Base-by-base conservation (phyloP, 2,329 filamentous ascomycete genomes). In the Periconia sp. region DNA sequence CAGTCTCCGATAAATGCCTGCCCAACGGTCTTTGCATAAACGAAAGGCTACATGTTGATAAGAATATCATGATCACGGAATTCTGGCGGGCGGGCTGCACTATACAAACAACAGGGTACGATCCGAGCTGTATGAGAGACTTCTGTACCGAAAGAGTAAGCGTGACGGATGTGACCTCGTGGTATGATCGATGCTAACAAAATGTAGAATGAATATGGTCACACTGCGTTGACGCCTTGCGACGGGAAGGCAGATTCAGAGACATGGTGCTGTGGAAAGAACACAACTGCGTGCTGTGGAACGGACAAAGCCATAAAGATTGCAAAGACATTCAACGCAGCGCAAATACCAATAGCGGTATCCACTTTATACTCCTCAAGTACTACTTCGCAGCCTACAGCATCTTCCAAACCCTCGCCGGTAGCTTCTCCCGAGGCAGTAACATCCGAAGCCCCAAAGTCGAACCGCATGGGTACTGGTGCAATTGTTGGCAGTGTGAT, bases 1-100 rank as follows among this genome's bases (percentile, higher is more conserved):
- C 18, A 2, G 41, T 45, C 1, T 19, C 44, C 23, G 50, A 52
- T 23, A 19, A 18, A 9, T 52, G 50, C 18, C 20, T 52, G 2
- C 17, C 44, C 13, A 52, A 52, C 17, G 50, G 50, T 15, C 37
- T 52, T 30, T 52, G 50, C 23, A 19, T 42, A 23, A 47, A 47
- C 18, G 15, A 30, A 30, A 30, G 23, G 10, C 9, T 35, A 15
- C 41, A 42, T 31, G 50, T 31, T 10, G 37, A 6, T 15, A 37
- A 23, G 15, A 41, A 30, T 14, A 31, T 31, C 11, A 18, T n/a
- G 19, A 27, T 10, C 17, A 33, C 20, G 11, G 41, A 27, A 2
- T 52, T 20, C 13, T 52, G 20, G 19, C 19, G 44, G 17, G 23
- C 42, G 2, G 35, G n/a, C 14, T 52, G 50, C 23, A 43, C 50